phyloP scores from a whole-genome alignment of 2,329 filamentous ascomycete species.

The Alternaria novae-zelandiae region DNA sequence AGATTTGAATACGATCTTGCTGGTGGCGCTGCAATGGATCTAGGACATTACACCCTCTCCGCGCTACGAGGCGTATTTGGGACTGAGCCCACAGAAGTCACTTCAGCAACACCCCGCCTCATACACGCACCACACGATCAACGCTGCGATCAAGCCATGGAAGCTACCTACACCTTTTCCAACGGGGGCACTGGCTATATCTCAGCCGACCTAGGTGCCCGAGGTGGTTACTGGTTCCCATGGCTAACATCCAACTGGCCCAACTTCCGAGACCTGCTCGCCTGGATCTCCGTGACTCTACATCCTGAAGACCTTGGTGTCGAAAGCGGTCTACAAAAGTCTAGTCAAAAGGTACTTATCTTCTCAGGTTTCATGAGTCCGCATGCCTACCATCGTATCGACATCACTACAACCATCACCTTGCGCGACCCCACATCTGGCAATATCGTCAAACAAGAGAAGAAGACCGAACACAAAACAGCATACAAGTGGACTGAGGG shows the following conservation, averaged over 20 bases:
- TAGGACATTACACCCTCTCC: conserved; percentile 47
- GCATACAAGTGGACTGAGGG: conserved; percentile 40
- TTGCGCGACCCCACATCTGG: conserved; percentile 5
- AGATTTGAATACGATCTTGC: conserved; percentile 49
- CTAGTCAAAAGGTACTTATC: conserved; percentile 14
- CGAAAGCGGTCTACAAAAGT: conserved; percentile 12
- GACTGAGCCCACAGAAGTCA: conserved; percentile 35
- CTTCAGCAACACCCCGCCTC: conserved; percentile 15
- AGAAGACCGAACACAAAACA: conserved; percentile 19
- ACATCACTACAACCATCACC: conserved; percentile 13
- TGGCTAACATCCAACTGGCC: conserved; percentile 30
- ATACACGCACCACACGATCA: conserved; percentile 18
- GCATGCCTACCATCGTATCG: conserved; percentile 29
- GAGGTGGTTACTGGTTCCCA: conserved; percentile 27
- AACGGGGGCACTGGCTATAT: conserved; percentile 26
- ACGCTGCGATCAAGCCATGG: conserved; percentile 28
- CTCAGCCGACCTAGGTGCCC: conserved; percentile 18
- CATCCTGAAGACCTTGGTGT: conserved; percentile 7
- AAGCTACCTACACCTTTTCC: conserved; percentile 29
- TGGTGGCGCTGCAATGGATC: conserved; percentile 51
- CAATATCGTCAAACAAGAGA: conserved; percentile 13
- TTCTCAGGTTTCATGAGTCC: conserved; percentile 30
- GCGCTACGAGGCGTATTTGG: conserved; percentile 33
- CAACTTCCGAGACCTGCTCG: conserved; percentile 12
- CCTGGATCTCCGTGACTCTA: conserved; percentile 17